phyloP scores from a whole-genome alignment of 148 eudicot genomes.

The Nepenthes gracilis region DNA sequence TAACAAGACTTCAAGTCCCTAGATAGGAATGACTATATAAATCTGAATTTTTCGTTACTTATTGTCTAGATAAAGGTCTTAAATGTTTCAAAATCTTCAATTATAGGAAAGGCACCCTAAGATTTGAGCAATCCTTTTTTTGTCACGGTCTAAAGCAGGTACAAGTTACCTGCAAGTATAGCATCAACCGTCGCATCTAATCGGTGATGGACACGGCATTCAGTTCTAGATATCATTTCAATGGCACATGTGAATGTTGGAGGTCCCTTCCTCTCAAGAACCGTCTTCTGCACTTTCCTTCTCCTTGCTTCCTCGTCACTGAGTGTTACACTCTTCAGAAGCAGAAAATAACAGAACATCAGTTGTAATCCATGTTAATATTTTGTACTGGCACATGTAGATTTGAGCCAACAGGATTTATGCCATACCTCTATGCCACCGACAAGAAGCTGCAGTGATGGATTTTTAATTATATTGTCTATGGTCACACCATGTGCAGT shows the following conservation, averaged over 20 bases:
- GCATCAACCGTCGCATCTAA: constrained; percentile 95
- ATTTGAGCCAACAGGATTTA: not conserved
- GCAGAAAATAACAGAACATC: not conserved
- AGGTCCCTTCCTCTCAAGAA: constrained; percentile 97
- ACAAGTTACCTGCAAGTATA: constrained; percentile 58
- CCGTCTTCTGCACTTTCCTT: constrained; percentile 96
- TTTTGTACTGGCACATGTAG: not conserved
- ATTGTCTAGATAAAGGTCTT: too few relatives aligned
- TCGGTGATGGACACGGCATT: constrained; percentile 83
- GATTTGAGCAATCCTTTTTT: not conserved
- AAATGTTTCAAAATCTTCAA: too few relatives aligned
- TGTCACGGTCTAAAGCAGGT: constrained; percentile 3
- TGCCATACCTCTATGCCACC: constrained; percentile 86
- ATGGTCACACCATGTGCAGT: constrained; percentile 97
- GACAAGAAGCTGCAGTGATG: constrained; percentile 85
- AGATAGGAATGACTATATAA: too few relatives aligned
- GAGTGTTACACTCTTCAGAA: constrained; percentile 78
- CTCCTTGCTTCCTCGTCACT: constrained; percentile 97
- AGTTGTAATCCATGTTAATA: not conserved
- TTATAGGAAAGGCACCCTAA: too few relatives aligned
- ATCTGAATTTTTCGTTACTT: too few relatives aligned
- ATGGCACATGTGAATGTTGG: constrained; percentile 90
- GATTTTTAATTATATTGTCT: constrained; percentile 82
- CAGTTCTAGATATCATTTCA: constrained; percentile 85
- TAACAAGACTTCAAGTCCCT: too few relatives aligned